Evolutionary conservation across 768 basidiomycete species (phyloP).

Genomic region (Tylopilus felleus): DNA sequence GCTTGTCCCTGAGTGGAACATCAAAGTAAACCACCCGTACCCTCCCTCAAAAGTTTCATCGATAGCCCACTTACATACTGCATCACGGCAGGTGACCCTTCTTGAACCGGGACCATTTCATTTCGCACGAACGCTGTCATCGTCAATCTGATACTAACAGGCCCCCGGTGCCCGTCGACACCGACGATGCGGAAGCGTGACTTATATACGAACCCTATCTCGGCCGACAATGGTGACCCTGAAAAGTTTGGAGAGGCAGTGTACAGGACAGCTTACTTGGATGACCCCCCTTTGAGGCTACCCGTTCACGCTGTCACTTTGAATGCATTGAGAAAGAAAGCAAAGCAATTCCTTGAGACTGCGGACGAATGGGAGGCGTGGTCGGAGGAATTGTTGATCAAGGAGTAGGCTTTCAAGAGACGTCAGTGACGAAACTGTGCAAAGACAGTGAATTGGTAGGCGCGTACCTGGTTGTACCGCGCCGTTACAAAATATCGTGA

Average conservation of each 20-base stretch:
- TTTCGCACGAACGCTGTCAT: conserved; percentile 1
- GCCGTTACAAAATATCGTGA: no score
- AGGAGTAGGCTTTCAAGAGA: neutral
- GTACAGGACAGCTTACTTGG: conserved; percentile 4
- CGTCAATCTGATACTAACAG: neutral
- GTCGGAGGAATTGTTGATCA: neutral
- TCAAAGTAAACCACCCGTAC: conserved; percentile 8
- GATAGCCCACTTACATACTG: neutral
- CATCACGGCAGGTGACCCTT: neutral
- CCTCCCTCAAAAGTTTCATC: no score
- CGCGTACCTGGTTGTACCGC: no score
- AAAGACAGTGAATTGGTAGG: no score
- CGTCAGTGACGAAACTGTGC: no score
- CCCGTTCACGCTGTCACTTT: neutral
- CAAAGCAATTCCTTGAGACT: conserved; percentile 8
- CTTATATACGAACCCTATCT: neutral
- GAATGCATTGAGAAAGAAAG: neutral
- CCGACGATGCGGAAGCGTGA: neutral
- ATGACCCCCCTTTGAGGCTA: conserved; percentile 17
- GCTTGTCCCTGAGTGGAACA: conserved; percentile 22
- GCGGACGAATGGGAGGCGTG: conserved; percentile 15
- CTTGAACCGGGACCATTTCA: neutral
- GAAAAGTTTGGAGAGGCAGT: conserved; percentile 14
- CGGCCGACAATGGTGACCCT: conserved; percentile 11
- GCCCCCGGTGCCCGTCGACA: neutral